phyloP scores from a whole-genome alignment of 495 filamentous ascomycete species.

The Usnea hakonensis region DNA sequence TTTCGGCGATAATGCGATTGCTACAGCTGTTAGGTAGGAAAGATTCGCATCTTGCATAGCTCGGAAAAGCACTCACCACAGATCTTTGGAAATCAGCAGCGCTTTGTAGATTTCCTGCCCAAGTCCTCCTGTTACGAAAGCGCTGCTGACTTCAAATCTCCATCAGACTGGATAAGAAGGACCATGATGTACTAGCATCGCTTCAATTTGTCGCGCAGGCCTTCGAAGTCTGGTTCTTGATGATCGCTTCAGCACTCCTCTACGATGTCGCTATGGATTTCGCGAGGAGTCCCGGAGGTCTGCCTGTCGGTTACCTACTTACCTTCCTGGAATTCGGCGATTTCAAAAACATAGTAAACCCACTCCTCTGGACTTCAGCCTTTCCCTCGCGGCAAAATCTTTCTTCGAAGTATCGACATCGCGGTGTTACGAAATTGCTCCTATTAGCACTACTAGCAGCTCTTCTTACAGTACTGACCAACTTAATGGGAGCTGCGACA shows the following conservation, averaged over 20 bases:
- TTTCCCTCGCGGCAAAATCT: conserved; percentile 9
- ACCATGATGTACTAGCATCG: conserved; percentile 23
- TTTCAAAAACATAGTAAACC: conserved; percentile 21
- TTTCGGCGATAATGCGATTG: not conserved
- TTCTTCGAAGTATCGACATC: not conserved
- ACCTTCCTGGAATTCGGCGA: conserved; percentile 25
- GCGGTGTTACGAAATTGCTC: conserved; percentile 13
- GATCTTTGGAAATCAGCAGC: too few species aligned
- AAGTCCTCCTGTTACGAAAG: conserved; percentile 4
- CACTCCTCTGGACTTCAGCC: conserved; percentile 20
- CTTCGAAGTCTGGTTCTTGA: conserved; percentile 27
- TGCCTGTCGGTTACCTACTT: conserved; percentile 25
- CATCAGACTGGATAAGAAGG: conserved; percentile 17
- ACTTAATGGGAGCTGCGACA: conserved; percentile 27
- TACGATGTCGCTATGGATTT: conserved; percentile 24
- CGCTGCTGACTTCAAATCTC: conserved; percentile 10
- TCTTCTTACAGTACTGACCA: conserved; percentile 22
- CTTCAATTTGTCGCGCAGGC: conserved; percentile 28
- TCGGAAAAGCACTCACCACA: too few species aligned
- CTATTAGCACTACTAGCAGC: conserved; percentile 21
- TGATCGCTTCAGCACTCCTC: conserved; percentile 24
- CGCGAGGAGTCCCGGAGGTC: conserved; percentile 18
- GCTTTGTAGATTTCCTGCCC: too few species aligned
- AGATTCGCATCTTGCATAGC: too few species aligned
- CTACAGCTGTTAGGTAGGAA: not conserved